Conservation (phyloP, 129 eudicot species). For the Arctium minus region DNA sequence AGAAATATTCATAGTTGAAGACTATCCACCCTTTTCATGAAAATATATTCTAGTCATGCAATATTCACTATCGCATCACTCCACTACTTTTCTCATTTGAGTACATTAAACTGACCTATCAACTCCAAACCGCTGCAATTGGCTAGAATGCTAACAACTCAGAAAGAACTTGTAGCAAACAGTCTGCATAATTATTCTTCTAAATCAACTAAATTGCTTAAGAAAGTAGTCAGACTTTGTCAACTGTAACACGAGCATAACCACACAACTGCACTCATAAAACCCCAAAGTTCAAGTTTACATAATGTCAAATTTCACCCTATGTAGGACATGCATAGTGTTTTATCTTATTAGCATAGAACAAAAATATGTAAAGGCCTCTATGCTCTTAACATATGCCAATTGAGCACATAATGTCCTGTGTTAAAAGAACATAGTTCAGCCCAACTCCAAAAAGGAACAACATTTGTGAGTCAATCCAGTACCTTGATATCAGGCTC, state of each 20-base stretch:
- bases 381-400: neutral
- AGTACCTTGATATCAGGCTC: slow-evolving; percentile 81
- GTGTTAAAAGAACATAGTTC: neutral
- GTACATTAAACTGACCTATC: neutral
- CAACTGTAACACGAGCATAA: neutral
- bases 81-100: no score
- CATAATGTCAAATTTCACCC: slow-evolving; percentile 1
- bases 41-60: neutral
- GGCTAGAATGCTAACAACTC: neutral
- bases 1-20: neutral
- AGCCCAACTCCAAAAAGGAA: neutral
- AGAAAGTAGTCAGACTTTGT: neutral
- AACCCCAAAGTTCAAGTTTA: neutral
- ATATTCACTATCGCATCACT: neutral
- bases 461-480: neutral
- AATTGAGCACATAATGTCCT: neutral
- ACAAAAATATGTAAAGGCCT: neutral
- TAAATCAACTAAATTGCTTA: neutral
- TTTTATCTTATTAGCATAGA: neutral
- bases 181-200: neutral
- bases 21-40: neutral
- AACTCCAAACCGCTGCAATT: neutral
- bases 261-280: neutral
- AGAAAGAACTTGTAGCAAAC: neutral
- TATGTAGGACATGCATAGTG: neutral